Conservation (phyloP, 2,329 filamentous ascomycete genomes). For the Thyridium curvatum region DNA sequence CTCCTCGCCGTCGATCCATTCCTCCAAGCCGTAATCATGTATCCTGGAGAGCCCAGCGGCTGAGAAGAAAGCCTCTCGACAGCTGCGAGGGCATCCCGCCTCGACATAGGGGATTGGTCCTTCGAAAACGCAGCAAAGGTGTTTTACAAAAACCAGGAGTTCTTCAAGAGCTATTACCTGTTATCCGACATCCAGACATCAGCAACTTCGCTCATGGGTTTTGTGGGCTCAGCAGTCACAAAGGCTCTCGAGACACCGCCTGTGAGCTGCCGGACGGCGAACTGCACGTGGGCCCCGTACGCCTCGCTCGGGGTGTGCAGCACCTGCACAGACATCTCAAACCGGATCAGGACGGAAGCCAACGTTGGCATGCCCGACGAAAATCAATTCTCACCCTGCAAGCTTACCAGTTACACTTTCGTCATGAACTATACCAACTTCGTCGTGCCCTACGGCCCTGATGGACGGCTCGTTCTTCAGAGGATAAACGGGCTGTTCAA, state of each 20-base stretch:
- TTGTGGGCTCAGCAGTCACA: neutral
- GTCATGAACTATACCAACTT: conserved; percentile 1
- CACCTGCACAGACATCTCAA: conserved; percentile 5
- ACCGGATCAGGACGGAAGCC: neutral
- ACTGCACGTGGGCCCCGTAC: conserved; percentile 6
- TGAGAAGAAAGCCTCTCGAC: neutral
- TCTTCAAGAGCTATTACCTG: no score
- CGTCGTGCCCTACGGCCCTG: neutral
- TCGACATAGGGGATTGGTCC: no score
- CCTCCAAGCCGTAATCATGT: conserved; percentile 5
- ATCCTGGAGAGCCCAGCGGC: neutral
- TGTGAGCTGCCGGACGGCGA: conserved; percentile 4
- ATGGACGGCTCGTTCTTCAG: neutral
- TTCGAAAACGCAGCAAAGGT: no score
- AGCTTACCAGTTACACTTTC: neutral
- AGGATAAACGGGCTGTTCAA: no score
- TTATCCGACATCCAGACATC: no score
- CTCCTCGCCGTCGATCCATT: conserved; percentile 6
- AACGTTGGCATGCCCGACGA: neutral
- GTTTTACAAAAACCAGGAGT: no score
- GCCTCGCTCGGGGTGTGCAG: conserved; percentile 6
- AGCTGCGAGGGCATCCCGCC: no score
- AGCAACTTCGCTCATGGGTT: no score
- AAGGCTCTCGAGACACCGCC: conserved; percentile 1
- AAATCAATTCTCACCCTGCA: neutral